phyloP scores from a whole-genome alignment of 2,329 filamentous ascomycete genomes.

The Orbilia ellipsospora region DNA sequence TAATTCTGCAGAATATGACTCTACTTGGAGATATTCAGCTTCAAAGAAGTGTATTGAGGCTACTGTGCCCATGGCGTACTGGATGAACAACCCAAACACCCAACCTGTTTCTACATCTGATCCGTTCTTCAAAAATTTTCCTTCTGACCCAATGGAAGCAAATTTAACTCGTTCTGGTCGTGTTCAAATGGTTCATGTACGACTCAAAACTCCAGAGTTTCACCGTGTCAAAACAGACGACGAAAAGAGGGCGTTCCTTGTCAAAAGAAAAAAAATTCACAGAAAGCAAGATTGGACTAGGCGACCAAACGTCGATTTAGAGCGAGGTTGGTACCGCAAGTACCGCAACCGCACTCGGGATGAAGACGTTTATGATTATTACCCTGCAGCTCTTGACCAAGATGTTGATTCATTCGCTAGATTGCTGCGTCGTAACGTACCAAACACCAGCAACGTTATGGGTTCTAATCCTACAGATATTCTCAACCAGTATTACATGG shows the following conservation, averaged over 20 bases:
- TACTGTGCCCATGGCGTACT: constrained; percentile 25
- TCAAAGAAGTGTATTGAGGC: constrained; percentile 33
- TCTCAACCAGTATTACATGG: no score
- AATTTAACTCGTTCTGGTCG: background rate
- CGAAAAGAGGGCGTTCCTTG: background rate
- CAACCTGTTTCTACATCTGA: constrained; percentile 31
- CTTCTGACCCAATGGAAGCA: constrained; percentile 26
- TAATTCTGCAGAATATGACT: constrained; percentile 5
- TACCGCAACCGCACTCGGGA: constrained; percentile 7
- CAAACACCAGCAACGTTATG: no score
- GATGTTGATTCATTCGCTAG: no score
- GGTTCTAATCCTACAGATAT: no score
- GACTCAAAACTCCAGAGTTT: constrained; percentile 36
- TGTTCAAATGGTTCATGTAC: background rate
- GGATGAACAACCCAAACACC: constrained; percentile 49
- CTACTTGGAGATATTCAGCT: constrained; percentile 10
- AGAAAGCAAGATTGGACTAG: constrained; percentile 27
- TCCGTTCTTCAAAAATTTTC: constrained; percentile 31
- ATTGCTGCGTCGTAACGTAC: no score
- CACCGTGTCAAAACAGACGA: constrained; percentile 16
- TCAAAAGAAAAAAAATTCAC: constrained; percentile 3
- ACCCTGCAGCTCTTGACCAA: no score
- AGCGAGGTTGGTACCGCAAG: constrained; percentile 16
- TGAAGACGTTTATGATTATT: no score
- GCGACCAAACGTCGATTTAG: constrained; percentile 2